Evolutionary conservation across 2,329 filamentous ascomycete genomes (phyloP).

Genomic region (Nectriaceae sp.): DNA sequence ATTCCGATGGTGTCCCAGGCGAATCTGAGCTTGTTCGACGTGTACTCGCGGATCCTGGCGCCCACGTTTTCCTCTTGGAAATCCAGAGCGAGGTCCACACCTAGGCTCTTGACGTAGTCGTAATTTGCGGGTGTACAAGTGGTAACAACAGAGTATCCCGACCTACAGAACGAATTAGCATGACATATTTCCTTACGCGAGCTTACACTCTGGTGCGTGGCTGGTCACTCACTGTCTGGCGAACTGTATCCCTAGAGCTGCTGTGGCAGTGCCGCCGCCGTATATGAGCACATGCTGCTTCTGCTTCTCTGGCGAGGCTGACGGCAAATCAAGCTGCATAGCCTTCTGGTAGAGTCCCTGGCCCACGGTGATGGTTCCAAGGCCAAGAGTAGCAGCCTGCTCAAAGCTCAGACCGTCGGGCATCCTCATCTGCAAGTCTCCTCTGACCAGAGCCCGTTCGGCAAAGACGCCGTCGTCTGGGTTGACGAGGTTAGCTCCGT

Average conservation of each 20-base stretch:
- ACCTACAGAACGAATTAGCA: no score
- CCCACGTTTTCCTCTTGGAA: conserved; percentile 36
- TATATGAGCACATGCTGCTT: conserved; percentile 45
- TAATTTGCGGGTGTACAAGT: conserved; percentile 42
- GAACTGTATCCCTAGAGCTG: conserved; percentile 51
- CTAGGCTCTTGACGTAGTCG: conserved; percentile 39
- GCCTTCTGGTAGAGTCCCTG: conserved; percentile 37
- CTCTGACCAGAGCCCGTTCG: conserved; percentile 41
- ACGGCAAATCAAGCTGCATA: conserved; percentile 45
- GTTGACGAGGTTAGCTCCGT: conserved; percentile 33
- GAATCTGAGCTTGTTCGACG: conserved; percentile 11
- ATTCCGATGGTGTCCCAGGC: conserved; percentile 14
- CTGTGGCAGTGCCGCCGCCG: conserved; percentile 55
- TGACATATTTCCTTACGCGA: no score
- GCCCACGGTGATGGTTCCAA: conserved; percentile 42
- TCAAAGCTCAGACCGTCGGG: conserved; percentile 47
- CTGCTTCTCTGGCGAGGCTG: conserved; percentile 24
- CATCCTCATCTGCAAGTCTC: conserved; percentile 43
- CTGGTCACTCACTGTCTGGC: no score
- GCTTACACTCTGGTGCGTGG: no score
- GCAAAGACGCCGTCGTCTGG: conserved; percentile 39
- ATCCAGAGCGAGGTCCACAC: conserved; percentile 49
- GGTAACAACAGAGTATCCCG: conserved; percentile 40
- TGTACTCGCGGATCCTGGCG: conserved; percentile 26
- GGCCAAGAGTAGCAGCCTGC: conserved; percentile 46